A percentile compares a stretch with the other conserved stretches of the same genome.
Evolutionary conservation across 805 yeast genomes (phyloP).

Genomic region (Spathaspora hagerdaliae): DNA sequence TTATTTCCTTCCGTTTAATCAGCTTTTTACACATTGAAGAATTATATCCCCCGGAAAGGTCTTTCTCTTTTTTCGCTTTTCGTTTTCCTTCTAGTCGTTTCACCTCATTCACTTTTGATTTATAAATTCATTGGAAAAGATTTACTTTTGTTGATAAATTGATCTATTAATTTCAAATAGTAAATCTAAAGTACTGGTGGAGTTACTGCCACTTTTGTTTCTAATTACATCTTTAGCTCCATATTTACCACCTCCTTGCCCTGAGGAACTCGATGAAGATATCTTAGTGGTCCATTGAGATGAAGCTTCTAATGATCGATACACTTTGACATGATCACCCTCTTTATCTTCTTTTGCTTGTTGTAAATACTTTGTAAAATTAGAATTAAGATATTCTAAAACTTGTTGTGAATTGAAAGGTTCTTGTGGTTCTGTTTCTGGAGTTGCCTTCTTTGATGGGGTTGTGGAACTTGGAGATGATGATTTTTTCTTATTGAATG

Average conservation of each 20-base stretch:
- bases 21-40: no score
- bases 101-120: no score
- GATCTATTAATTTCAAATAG: conserved; percentile 17
- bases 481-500: background rate
- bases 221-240: conserved; percentile 9
- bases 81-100: no score
- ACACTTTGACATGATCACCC: conserved; percentile 15
- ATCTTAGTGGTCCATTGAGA: conserved; percentile 17
- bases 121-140: no score
- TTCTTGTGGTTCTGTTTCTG: background rate
- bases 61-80: no score
- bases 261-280: background rate
- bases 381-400: conserved; percentile 14
- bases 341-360: conserved; percentile 17
- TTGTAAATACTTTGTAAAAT: conserved; percentile 14
- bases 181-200: conserved; percentile 10
- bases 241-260: conserved; percentile 2
- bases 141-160: conserved; percentile 12
- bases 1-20: no score
- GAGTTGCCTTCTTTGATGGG: background rate
- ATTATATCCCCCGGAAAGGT: no score
- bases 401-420: conserved; percentile 17
- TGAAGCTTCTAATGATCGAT: conserved; percentile 21
- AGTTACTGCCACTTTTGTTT: conserved; percentile 5
- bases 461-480: background rate